Evolutionary conservation across 768 basidiomycete genomes (phyloP).

Genomic region (Xerocomellus amylosporus): DNA sequence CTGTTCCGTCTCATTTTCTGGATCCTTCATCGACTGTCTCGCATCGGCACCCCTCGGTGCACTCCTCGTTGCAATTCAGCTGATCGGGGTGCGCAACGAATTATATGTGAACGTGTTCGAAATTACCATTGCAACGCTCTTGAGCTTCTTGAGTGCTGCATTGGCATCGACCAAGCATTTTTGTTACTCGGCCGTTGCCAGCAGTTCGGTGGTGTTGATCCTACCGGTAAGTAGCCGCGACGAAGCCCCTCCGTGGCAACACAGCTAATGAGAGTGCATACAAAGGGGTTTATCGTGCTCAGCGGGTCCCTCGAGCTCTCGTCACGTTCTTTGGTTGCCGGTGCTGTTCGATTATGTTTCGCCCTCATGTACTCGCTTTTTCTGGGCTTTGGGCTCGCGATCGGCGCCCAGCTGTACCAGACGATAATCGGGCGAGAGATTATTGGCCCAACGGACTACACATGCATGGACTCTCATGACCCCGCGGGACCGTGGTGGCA

Average conservation of each 20-base stretch:
- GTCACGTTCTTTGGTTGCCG: conserved; percentile 77
- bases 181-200: conserved; percentile 80
- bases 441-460: conserved; percentile 55
- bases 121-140: conserved; percentile 74
- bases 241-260: not conserved
- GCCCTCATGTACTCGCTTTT: conserved; percentile 76
- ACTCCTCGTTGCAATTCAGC: conserved; percentile 69
- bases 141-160: conserved; percentile 77
- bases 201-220: conserved; percentile 75
- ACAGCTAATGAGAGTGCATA: conserved; percentile 1
- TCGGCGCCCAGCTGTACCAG: conserved; percentile 68
- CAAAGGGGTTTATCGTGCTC: conserved; percentile 62
- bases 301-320: conserved; percentile 75
- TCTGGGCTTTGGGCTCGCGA: conserved; percentile 77
- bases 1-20: conserved; percentile 67
- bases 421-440: conserved; percentile 49
- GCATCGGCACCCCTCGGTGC: conserved; percentile 73
- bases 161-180: conserved; percentile 65
- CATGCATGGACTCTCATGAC: conserved; percentile 56
- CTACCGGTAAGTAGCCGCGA: conserved; percentile 52
- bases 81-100: conserved; percentile 69
- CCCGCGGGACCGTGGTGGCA: conserved; percentile 69
- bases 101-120: conserved; percentile 81
- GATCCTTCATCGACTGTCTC: conserved; percentile 75
- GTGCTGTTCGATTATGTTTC: conserved; percentile 82